Base-by-base conservation (phyloP, 2,329 filamentous ascomycete species). In the Pestalotiopsis sp. region DNA sequence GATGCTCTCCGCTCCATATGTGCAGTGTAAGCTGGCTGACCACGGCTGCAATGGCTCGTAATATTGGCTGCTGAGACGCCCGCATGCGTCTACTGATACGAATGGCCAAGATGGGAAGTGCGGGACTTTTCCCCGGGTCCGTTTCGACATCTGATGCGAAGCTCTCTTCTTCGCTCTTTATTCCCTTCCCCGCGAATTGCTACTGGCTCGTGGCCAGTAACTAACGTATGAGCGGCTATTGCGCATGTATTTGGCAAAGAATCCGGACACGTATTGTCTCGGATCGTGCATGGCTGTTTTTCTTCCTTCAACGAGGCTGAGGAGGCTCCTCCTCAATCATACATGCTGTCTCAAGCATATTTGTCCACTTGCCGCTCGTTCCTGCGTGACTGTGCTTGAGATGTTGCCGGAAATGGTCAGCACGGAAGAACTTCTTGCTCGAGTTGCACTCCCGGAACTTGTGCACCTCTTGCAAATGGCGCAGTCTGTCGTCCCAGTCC, bases 391-490 rank as follows among this genome's bases (percentile, higher is more conserved):
- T 98, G 80, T 99, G 96, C 85, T 98, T 99, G 69, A 99, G 85
- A 81, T 99, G 96, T 81, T 99, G 96, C 69, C 96, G 91, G 85
- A 99, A 99, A 80, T 99, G 96, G 80, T 99, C 96, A 41, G 96
- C 96, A 49, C 96, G 90, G 84, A 93, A 99, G 80, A 99, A 99
- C 80, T 98, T 98, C 85, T 99, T 99, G 74, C 93, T 92, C 76
- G 96, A 94, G 80, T 99, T 99, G 87, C 96, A 99, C 82, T 98
- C 96, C 71, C 94, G 90, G 79, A 97, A 99, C 79, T 99, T 99
- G 84, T 99, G 96, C 72, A 94, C 89, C 75, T 93, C 91, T 77
- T 94, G 95, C 67, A 99, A 84, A 83, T 99, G 96, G 68, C 93
- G 91, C 67, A 95, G 90, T 69, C 96, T 91, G 70, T 90, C 86